These are phyloP conservation scores for Bassia scoparia DNA, from an alignment of 148 eudicot genomes.

Conservation along the genomic window DNA sequence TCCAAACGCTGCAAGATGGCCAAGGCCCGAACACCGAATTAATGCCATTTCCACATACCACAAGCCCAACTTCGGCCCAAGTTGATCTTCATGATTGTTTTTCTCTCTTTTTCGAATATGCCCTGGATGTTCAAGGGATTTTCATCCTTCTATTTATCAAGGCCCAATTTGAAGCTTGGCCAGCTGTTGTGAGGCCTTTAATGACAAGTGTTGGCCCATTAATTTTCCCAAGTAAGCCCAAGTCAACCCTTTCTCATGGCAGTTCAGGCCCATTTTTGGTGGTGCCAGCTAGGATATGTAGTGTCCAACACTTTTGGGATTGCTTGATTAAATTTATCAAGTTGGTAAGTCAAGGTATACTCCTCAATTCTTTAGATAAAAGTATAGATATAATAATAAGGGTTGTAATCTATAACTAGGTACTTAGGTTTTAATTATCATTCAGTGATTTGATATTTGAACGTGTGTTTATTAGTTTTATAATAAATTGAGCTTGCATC, in stretches of 20 bases:
- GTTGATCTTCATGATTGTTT: background rate
- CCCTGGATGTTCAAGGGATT: slow-evolving; percentile 3
- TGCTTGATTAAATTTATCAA: background rate
- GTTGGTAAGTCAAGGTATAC: background rate
- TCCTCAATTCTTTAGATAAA: background rate
- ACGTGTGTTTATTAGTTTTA: background rate
- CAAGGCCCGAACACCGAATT: background rate
- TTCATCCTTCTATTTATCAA: background rate
- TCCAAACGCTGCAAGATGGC: slow-evolving; percentile 16
- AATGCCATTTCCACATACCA: slow-evolving; percentile 2
- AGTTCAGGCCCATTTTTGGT: background rate
- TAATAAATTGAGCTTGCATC: no score
- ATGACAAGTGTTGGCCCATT: slow-evolving; percentile 12
- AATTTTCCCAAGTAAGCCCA: background rate
- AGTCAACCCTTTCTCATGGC: slow-evolving; percentile 4
- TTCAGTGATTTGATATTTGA: background rate
- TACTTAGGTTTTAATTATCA: background rate
- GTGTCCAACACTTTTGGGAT: background rate
- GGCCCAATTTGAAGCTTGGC: background rate
- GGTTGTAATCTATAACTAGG: background rate
- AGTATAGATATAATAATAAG: background rate
- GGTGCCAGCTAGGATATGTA: background rate
- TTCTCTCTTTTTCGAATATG: background rate
- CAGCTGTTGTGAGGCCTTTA: slow-evolving; percentile 7
- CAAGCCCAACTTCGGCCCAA: background rate